Percentiles rank a stretch among this genome's conserved stretches.
phyloP scores from a whole-genome alignment of 2,329 filamentous ascomycete species.

The Claviceps capensis region DNA sequence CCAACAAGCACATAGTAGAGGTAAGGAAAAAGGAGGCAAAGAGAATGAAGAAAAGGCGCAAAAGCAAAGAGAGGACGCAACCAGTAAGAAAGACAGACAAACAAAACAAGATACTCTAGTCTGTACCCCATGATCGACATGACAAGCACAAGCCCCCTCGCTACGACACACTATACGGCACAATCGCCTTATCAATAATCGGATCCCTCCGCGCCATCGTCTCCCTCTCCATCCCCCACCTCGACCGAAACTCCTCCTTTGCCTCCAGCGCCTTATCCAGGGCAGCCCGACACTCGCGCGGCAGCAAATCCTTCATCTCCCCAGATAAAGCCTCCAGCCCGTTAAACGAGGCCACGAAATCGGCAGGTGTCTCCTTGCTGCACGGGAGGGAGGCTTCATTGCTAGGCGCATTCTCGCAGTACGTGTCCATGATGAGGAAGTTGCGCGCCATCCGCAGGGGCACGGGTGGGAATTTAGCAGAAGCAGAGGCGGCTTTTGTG shows the following conservation, averaged over 20 bases:
- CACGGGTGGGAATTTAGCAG: constrained; percentile 32
- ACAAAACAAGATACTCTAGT: not conserved
- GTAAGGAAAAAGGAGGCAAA: not conserved
- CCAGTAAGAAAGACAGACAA: not conserved
- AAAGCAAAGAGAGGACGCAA: not conserved
- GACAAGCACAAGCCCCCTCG: not conserved
- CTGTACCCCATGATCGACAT: not conserved
- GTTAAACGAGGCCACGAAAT: constrained; percentile 38
- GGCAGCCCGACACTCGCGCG: constrained; percentile 55
- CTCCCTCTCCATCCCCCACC: constrained; percentile 57
- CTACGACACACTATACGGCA: constrained; percentile 37
- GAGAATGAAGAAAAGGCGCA: not conserved
- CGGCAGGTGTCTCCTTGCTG: constrained; percentile 27
- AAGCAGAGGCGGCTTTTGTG: constrained; percentile 8
- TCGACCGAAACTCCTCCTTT: constrained; percentile 59
- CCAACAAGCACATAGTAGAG: not conserved
- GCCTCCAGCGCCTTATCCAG: constrained; percentile 53
- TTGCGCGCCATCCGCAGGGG: constrained; percentile 38
- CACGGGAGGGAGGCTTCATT: constrained; percentile 33
- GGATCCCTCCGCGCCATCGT: constrained; percentile 39
- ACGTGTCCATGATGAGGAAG: constrained; percentile 41
- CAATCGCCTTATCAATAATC: constrained; percentile 50
- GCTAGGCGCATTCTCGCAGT: constrained; percentile 36
- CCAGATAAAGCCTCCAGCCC: constrained; percentile 51
- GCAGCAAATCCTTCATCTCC: constrained; percentile 53